These are phyloP conservation scores for Trypanosoma grayi DNA, from an alignment of 208 protist species.

Conservation along the genomic window DNA sequence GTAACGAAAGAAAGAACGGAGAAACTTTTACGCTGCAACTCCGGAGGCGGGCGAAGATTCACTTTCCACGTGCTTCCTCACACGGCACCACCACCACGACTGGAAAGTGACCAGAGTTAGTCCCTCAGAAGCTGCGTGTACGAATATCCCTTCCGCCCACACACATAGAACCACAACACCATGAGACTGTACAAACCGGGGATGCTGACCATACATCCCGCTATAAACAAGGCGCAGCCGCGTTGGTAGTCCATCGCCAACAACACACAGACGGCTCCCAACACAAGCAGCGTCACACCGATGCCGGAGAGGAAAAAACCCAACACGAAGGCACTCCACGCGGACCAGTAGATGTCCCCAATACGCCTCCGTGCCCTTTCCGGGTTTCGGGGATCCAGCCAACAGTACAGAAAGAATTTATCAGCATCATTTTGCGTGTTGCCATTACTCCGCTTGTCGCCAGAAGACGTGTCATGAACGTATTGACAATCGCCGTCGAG, in stretches of 20 bases:
- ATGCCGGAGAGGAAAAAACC: conserved; percentile 69
- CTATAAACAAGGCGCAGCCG: conserved; percentile 41
- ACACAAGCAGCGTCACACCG: conserved; percentile 41
- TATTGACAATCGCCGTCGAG: neutral
- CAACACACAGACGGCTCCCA: conserved; percentile 31
- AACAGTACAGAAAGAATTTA: conserved; percentile 7
- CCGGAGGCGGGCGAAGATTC: no score
- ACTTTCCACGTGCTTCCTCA: no score
- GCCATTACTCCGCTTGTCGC: neutral
- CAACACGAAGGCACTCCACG: conserved; percentile 54
- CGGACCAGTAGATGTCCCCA: conserved; percentile 74
- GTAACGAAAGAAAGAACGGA: no score
- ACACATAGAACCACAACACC: conserved; percentile 56
- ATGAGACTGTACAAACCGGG: conserved; percentile 76
- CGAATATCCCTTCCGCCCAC: conserved; percentile 46
- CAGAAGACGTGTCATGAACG: neutral
- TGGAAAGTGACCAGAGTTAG: neutral
- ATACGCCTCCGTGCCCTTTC: conserved; percentile 49
- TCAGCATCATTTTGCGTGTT: neutral
- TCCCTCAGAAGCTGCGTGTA: conserved; percentile 39
- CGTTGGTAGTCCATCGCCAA: conserved; percentile 37
- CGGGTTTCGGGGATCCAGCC: conserved; percentile 46
- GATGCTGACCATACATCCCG: conserved; percentile 42
- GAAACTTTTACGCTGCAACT: no score
- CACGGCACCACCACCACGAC: no score